phyloP scores from a whole-genome alignment of 2,329 filamentous ascomycete species.

The Ceratocystis variospora region DNA sequence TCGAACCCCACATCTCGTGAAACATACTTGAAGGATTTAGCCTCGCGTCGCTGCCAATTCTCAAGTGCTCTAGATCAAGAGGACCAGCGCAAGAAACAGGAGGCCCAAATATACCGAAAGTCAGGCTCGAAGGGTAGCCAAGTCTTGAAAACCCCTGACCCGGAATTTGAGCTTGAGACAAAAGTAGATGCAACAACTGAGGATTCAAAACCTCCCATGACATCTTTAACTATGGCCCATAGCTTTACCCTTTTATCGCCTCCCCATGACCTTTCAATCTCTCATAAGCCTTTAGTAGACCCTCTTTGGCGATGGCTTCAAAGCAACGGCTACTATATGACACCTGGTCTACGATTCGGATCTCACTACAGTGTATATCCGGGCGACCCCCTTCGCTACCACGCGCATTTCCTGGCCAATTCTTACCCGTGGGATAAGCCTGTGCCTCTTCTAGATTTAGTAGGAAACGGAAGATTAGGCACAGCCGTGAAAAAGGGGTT shows the following conservation, averaged over 20 bases:
- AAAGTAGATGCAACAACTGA: neutral
- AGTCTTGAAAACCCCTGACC: slow-evolving; percentile 20
- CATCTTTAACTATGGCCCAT: slow-evolving; percentile 12
- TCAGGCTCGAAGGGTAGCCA: slow-evolving; percentile 20
- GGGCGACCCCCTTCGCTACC: slow-evolving; percentile 84
- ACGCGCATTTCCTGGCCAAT: slow-evolving; percentile 86
- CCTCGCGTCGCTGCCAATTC: slow-evolving; percentile 13
- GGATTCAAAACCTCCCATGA: neutral
- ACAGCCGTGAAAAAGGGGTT: slow-evolving; percentile 96
- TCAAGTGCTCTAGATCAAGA: slow-evolving; percentile 12
- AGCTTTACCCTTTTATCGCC: slow-evolving; percentile 17
- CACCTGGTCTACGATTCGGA: slow-evolving; percentile 85
- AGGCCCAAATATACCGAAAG: slow-evolving; percentile 20
- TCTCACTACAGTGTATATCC: slow-evolving; percentile 92
- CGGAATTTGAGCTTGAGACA: slow-evolving; percentile 5
- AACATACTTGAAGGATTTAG: slow-evolving; percentile 8
- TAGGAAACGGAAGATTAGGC: slow-evolving; percentile 73
- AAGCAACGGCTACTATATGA: slow-evolving; percentile 58
- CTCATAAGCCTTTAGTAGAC: slow-evolving; percentile 27
- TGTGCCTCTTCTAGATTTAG: slow-evolving; percentile 69
- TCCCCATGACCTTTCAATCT: slow-evolving; percentile 24
- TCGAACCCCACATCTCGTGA: slow-evolving; percentile 29
- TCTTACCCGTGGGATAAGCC: slow-evolving; percentile 77
- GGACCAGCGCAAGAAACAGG: slow-evolving; percentile 13
- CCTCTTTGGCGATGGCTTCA: slow-evolving; percentile 73